Percentiles rank a stretch among this genome's conserved stretches.
Conservation (phyloP, 2,329 filamentous ascomycete species). For the Monascus ruber region DNA sequence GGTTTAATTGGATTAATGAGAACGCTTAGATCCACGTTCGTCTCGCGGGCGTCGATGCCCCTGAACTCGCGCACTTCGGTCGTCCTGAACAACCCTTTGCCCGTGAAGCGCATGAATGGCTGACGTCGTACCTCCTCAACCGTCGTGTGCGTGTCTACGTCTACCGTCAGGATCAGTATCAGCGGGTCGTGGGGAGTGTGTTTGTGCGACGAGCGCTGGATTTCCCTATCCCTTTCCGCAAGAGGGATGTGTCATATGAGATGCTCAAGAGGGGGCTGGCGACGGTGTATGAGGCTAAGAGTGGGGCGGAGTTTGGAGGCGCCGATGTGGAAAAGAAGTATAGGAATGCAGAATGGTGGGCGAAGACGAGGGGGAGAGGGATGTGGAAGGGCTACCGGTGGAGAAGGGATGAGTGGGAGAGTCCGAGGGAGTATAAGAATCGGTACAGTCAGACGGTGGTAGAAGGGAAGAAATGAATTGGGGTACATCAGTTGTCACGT, state of each 20-base stretch:
- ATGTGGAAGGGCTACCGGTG: constrained; percentile 59
- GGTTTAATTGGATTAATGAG: too few species aligned
- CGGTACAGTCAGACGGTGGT: constrained; percentile 38
- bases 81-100: constrained; percentile 74
- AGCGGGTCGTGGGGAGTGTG: constrained; percentile 78
- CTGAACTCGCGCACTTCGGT: constrained; percentile 87
- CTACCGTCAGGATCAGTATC: constrained; percentile 81
- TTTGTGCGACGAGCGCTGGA: constrained; percentile 49
- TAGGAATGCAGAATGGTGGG: constrained; percentile 39
- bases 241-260: constrained; percentile 72
- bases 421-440: constrained; percentile 76
- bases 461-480: constrained; percentile 11
- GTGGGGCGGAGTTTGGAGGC: constrained; percentile 76
- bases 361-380: constrained; percentile 53
- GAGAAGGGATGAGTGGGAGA: constrained; percentile 53
- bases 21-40: constrained; percentile 60
- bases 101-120: constrained; percentile 68
- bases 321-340: constrained; percentile 42
- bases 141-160: constrained; percentile 71
- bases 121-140: constrained; percentile 60
- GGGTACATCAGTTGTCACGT: constrained; percentile 4
- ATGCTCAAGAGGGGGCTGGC: constrained; percentile 80
- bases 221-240: constrained; percentile 37
- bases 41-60: constrained; percentile 84
- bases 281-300: constrained; percentile 88